Base-by-base conservation (phyloP, 2,329 filamentous ascomycete species). In the Laburnicola sp. region DNA sequence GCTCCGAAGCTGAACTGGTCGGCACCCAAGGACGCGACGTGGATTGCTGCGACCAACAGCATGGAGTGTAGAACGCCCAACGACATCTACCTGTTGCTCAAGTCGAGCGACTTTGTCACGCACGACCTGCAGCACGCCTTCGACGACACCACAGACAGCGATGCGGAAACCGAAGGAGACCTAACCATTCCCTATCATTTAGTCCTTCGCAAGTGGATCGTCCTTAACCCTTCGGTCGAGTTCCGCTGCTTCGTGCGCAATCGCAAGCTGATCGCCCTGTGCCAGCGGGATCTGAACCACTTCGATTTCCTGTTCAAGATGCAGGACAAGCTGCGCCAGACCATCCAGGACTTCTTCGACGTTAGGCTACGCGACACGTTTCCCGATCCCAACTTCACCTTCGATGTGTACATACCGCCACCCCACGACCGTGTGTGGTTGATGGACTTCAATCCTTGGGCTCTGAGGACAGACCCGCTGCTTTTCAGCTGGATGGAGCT, bases 1-100 rank as follows among this genome's bases (percentile, higher is more conserved):
- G 86, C 88, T 1, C 94, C 94, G 0, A 99, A 99, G 74, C 78
- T 99, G 40, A 97, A 97, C 76, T 99, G 94, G 94, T 97, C 92
- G 4, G 87, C 91, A 3, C 94, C 94, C 3, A 96, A 97, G 72
- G 94, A 99, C 69, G 94, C 94, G 6, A 90, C 89, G 22, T 97
- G 91, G 88, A 97, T 99, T 73, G 74, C 86, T 74, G 75, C 82
- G 70, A 93, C 80, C 74, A 99, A 99, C 73, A 95, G 89, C 40
- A 88, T 97, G 76, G 91, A 96, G 72, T 99, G 94, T 74, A 86
- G 85, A 3, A 86, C 85, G 0, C 85, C 94, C 2, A 95, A 94
- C 70, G 94, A 99, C 66, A 84, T 99, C 38, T 99, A 97, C 68
- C 81, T 97, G 11, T 82, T 99, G 1, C 81, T 99, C 10, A 99